These are phyloP conservation scores for Pseudocercospora fuligena DNA, from an alignment of 2,329 filamentous ascomycete species.

Conservation along the genomic window DNA sequence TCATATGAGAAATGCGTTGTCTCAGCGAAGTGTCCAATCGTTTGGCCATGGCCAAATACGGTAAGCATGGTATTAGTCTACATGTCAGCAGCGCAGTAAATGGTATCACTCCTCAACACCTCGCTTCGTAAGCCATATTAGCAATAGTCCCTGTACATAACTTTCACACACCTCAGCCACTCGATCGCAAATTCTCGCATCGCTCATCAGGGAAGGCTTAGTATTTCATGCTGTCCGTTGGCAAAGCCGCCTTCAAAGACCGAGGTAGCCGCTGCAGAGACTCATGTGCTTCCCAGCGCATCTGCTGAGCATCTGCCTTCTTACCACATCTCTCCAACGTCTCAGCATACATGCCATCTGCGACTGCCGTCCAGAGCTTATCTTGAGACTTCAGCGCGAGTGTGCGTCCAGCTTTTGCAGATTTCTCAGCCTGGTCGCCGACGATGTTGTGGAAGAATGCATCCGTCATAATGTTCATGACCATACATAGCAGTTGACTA, in stretches of 20 bases:
- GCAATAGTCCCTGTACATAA: conserved; percentile 2
- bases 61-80: not conserved
- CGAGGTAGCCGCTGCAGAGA: conserved; percentile 31
- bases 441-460: conserved; percentile 82
- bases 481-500: conserved; percentile 79
- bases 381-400: conserved; percentile 58
- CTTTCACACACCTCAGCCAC: conserved; percentile 8
- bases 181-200: not conserved
- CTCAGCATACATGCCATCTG: conserved; percentile 76
- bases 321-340: conserved; percentile 73
- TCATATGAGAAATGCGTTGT: not conserved
- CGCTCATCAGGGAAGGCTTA: not conserved
- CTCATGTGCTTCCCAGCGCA: conserved; percentile 30
- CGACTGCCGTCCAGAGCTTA: conserved; percentile 62
- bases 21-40: not conserved
- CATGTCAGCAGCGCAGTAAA: conserved; percentile 7
- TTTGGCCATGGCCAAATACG: not conserved
- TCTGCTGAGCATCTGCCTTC: conserved; percentile 34
- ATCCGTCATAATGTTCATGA: conserved; percentile 82
- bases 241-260: conserved; percentile 24
- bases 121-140: conserved; percentile 6
- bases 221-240: not conserved
- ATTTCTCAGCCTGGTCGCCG: conserved; percentile 62
- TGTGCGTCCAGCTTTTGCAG: conserved; percentile 54
- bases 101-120: not conserved